Percentiles rank a stretch among this genome's conserved stretches.
Conservation (phyloP, 306 rosid genomes). For the Bauhinia variegata region DNA sequence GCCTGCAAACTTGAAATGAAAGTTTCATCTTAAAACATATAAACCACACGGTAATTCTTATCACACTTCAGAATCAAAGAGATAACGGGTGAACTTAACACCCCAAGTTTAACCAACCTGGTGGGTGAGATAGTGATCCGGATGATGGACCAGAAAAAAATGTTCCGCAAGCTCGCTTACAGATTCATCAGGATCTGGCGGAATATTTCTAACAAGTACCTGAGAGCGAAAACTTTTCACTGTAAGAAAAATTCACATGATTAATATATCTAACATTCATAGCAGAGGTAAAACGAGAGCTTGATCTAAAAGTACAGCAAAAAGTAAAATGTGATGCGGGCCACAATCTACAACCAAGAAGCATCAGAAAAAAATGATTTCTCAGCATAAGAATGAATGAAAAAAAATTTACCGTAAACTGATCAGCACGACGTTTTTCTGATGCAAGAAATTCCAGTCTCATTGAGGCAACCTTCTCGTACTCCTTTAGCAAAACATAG, state of each 20-base stretch:
- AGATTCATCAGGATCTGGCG: too few species aligned
- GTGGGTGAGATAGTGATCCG: constrained; percentile 87
- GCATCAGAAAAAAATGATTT: constrained; percentile 6
- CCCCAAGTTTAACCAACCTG: constrained; percentile 61
- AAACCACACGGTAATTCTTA: neutral
- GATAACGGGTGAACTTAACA: constrained; percentile 19
- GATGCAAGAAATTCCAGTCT: constrained; percentile 85
- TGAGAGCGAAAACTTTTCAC: constrained; percentile 38
- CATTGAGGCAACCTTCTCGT: constrained; percentile 72
- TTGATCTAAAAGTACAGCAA: too few species aligned
- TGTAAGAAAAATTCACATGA: constrained; percentile 31
- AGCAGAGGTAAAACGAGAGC: too few species aligned
- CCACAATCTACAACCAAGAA: constrained; percentile 20
- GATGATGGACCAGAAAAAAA: constrained; percentile 95
- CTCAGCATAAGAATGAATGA: constrained; percentile 9
- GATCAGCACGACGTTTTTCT: constrained; percentile 86
- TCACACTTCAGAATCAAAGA: constrained; percentile 24
- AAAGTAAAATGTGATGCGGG: neutral
- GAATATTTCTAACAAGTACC: constrained; percentile 89
- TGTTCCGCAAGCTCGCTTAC: constrained; percentile 93
- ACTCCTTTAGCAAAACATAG: constrained; percentile 76
- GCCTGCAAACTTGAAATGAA: neutral
- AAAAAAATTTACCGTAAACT: constrained; percentile 67
- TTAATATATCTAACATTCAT: neutral
- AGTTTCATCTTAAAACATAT: neutral